Evolutionary conservation across 2,329 filamentous ascomycete genomes (phyloP), one percentile per base, ranked within the genome.

Genomic region (Phialocephala subalpina): DNA sequence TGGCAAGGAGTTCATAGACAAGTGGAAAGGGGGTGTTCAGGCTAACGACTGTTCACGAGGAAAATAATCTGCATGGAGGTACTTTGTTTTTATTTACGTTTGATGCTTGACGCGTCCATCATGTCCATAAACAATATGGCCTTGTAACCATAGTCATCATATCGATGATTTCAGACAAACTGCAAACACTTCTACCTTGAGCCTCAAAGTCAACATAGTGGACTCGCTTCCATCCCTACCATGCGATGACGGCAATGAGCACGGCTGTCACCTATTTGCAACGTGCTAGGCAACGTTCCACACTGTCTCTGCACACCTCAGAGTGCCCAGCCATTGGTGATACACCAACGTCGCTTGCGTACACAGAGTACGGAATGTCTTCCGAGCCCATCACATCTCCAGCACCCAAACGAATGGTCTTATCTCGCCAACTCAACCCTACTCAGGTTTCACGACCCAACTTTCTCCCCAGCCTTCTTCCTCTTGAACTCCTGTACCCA

Each of bases 401-500:
- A 42, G 12, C 3, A 16, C 3, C 1, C n/a, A 3, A 49, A 49
- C 45, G 20, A 49, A 1, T n/a, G n/a, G n/a, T 49, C 20, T 8
- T 2, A 22, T 49, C 45, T 49, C 45, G 9, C 29, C 9, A 33
- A 33, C 29, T 9, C 4, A 9, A 4, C 29, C 29, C 9, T 33
- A 33, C 9, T n/a, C 49, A 53, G 27, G 16, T 29, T 14, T n/a
- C 36, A 56, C 25, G 14, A 40, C 40, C 55, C 29, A 57, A 29
- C n/a, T 67, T 74, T 82, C 75, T 84, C 82, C 2, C 80, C 81
- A 3, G 82, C 25, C 79, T 88, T 92, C 77, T 92, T 89, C 73
- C 82, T 85, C 82, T 97, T 98, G 77, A 94, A 94, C 73, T 96
- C 92, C 69, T 87, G 86, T 40, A 97, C 89, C 90, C 94, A 99